phyloP scores from a whole-genome alignment of 768 basidiomycete genomes.

The Agaricus subrufescens region DNA sequence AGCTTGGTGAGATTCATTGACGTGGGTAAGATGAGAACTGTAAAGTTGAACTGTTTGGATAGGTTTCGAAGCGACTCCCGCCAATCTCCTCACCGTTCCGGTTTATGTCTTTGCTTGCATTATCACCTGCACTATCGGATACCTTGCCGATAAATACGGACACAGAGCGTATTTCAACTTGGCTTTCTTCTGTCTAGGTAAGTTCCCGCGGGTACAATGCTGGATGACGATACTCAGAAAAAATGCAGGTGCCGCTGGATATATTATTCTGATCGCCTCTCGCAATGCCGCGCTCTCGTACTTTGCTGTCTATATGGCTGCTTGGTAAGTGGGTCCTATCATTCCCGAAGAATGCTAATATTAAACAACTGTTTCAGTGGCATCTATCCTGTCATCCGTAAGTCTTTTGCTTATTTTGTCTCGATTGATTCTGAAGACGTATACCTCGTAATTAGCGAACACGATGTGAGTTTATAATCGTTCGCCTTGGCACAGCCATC shows the following conservation, averaged over 20 bases:
- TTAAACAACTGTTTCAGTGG: conserved; percentile 36
- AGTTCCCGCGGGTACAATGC: conserved; percentile 17
- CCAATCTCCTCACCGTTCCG: conserved; percentile 75
- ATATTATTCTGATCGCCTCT: conserved; percentile 65
- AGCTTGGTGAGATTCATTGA: conserved; percentile 7
- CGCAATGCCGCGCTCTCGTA: conserved; percentile 63
- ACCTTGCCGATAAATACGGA: conserved; percentile 55
- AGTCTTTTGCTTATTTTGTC: conserved; percentile 19
- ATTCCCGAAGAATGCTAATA: not conserved
- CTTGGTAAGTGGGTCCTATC: conserved; percentile 39
- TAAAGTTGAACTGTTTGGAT: not conserved
- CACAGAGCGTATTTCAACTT: conserved; percentile 61
- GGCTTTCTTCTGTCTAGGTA: conserved; percentile 40
- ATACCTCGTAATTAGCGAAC: conserved; percentile 40
- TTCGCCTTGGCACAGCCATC: not conserved
- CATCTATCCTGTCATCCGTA: conserved; percentile 70
- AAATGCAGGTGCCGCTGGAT: conserved; percentile 49
- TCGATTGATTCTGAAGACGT: not conserved
- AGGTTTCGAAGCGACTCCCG: conserved; percentile 66
- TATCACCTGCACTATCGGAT: conserved; percentile 61
- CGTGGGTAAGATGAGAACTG: not conserved
- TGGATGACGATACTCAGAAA: not conserved
- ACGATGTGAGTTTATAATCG: conserved; percentile 37
- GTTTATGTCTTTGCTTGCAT: conserved; percentile 69
- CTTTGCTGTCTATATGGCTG: conserved; percentile 66